A percentile compares a stretch with the other conserved stretches of the same genome.
These are phyloP conservation scores for Boletus semigastroideus DNA, from an alignment of 1,284 basidiomycete genomes.

Conservation along the genomic window DNA sequence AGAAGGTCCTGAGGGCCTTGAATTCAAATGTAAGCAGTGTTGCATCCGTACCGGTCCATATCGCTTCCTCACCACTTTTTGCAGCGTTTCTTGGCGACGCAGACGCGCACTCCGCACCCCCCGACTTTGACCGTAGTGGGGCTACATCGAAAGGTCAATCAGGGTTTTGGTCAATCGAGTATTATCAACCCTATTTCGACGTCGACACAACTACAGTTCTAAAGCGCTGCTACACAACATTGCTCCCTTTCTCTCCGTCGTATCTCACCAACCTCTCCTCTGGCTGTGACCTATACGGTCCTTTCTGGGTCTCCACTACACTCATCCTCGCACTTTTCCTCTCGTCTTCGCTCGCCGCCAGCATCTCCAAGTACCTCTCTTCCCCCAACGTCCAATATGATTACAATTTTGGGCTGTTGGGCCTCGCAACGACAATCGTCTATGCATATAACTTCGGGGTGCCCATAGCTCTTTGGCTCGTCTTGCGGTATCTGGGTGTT, in stretches of 20 bases:
- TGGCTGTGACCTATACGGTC: conserved; percentile 76
- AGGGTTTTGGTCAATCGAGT: conserved; percentile 75
- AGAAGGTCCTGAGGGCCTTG: conserved; percentile 61
- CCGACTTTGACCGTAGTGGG: conserved; percentile 54
- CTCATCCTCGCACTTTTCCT: conserved; percentile 90
- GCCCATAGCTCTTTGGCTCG: conserved; percentile 78
- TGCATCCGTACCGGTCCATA: conserved; percentile 1
- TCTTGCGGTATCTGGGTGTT: conserved; percentile 79
- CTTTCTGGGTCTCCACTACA: conserved; percentile 95
- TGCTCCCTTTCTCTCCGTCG: conserved; percentile 58
- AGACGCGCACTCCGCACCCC: conserved; percentile 16
- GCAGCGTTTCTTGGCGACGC: conserved; percentile 51
- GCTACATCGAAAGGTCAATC: conserved; percentile 40
- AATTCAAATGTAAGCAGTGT: conserved; percentile 56
- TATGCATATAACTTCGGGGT: conserved; percentile 84
- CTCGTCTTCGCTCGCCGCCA: conserved; percentile 85
- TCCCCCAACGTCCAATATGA: conserved; percentile 54
- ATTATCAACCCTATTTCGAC: conserved; percentile 80
- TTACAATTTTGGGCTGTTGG: conserved; percentile 84
- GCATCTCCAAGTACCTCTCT: conserved; percentile 80
- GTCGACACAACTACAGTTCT: conserved; percentile 76
- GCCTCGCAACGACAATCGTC: conserved; percentile 78
- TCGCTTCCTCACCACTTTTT: conserved; percentile 1
- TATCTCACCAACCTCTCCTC: conserved; percentile 68
- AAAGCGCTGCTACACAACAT: conserved; percentile 68